phyloP scores from a whole-genome alignment of 805 yeast genomes.

The Lipomyces sp. region DNA sequence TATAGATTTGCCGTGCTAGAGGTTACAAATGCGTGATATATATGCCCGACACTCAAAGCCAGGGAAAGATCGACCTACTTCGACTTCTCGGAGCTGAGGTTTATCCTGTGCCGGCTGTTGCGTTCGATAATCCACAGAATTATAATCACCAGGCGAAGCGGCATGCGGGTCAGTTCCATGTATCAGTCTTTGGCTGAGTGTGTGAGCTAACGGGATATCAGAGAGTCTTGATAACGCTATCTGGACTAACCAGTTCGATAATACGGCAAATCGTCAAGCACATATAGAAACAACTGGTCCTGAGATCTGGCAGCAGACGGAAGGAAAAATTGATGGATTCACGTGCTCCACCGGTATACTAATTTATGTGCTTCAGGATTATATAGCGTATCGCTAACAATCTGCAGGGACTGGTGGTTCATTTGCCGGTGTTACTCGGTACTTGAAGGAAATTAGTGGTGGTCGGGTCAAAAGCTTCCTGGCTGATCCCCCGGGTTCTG shows the following conservation, averaged over 20 bases:
- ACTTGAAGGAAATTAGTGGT: conserved; percentile 68
- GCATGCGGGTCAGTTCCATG: conserved; percentile 56
- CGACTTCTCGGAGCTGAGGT: conserved; percentile 83
- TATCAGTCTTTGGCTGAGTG: background rate
- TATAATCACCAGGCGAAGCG: conserved; percentile 86
- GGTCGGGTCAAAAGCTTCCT: conserved; percentile 66
- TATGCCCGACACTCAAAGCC: conserved; percentile 90
- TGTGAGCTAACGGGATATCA: background rate
- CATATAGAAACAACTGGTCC: conserved; percentile 92
- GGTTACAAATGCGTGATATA: conserved; percentile 86
- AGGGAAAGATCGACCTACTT: conserved; percentile 74
- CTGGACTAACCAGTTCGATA: conserved; percentile 93
- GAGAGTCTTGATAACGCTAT: conserved; percentile 75
- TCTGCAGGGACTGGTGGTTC: conserved; percentile 84
- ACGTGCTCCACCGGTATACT: conserved; percentile 67
- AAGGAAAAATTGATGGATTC: conserved; percentile 80
- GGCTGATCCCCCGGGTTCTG: conserved; percentile 95
- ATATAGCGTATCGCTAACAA: background rate
- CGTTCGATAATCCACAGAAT: conserved; percentile 79
- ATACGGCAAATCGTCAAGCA: conserved; percentile 83
- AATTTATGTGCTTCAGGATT: background rate
- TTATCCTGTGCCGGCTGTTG: conserved; percentile 85
- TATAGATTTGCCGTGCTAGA: conserved; percentile 67
- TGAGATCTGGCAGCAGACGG: conserved; percentile 83
- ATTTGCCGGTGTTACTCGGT: conserved; percentile 82